These are phyloP conservation scores for Zygosaccharomyces pseudorouxii DNA, from an alignment of 805 yeast genomes.

Conservation along the genomic window DNA sequence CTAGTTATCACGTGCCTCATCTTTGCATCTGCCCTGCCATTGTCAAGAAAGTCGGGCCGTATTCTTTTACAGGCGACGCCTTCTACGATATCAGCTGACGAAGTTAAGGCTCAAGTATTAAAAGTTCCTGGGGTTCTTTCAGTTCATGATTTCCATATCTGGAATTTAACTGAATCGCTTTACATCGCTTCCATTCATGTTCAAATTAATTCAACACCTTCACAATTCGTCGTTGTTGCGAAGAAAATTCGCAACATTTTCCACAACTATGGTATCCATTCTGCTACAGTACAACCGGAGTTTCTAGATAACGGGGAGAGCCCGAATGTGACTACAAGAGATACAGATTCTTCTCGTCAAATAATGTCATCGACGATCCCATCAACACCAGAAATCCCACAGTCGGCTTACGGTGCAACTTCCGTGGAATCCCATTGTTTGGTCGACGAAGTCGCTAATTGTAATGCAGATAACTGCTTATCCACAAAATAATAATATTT, in stretches of 20 bases:
- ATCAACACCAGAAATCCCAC: conserved; percentile 10
- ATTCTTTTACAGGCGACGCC: conserved; percentile 93
- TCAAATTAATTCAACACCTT: conserved; percentile 61
- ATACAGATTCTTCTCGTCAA: conserved; percentile 9
- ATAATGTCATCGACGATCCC: conserved; percentile 14
- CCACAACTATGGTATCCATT: conserved; percentile 81
- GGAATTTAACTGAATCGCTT: conserved; percentile 89
- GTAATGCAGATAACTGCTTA: conserved; percentile 45
- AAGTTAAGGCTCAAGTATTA: conserved; percentile 63
- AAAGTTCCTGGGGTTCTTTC: conserved; percentile 70
- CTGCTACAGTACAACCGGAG: conserved; percentile 96
- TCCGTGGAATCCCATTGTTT: conserved; percentile 40
- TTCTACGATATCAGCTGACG: conserved; percentile 68
- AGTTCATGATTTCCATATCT: conserved; percentile 91
- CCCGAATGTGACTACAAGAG: conserved; percentile 32
- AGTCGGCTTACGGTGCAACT: conserved; percentile 35
- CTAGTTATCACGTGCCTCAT: conserved; percentile 81
- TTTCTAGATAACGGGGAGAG: conserved; percentile 43
- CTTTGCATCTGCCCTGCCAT: conserved; percentile 85
- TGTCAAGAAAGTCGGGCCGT: conserved; percentile 80
- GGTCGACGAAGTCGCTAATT: conserved; percentile 49
- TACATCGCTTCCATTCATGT: conserved; percentile 87
- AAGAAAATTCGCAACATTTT: conserved; percentile 70
- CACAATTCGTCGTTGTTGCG: conserved; percentile 65
- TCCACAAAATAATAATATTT: conserved; percentile 9